phyloP scores from a whole-genome alignment of 176 grass and related monocot genomes.

The Oryza rufipogon region DNA sequence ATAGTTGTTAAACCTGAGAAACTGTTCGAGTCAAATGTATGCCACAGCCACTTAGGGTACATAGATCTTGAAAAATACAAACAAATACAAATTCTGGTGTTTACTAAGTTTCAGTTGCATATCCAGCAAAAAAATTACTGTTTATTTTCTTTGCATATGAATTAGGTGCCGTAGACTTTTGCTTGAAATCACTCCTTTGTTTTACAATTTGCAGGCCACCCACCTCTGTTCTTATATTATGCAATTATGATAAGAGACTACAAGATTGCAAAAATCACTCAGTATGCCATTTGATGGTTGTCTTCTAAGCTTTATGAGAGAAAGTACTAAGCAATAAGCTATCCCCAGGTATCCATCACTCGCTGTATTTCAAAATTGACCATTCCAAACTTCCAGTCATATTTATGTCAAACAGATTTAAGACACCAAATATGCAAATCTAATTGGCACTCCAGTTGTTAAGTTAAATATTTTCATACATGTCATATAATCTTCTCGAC shows the following conservation, averaged over 20 bases:
- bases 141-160: slow-evolving; percentile 19
- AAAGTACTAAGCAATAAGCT: neutral
- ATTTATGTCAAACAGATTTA: slow-evolving; percentile 14
- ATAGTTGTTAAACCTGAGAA: slow-evolving; percentile 26
- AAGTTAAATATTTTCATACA: slow-evolving; percentile 7
- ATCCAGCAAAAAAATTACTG: slow-evolving; percentile 28
- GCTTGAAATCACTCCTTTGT: slow-evolving; percentile 16
- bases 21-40: neutral
- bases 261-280: neutral
- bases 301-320: slow-evolving; percentile 13
- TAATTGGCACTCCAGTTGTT: slow-evolving; percentile 15
- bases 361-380: slow-evolving; percentile 10
- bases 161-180: neutral
- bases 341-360: neutral
- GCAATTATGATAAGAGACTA: neutral
- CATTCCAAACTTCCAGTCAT: neutral
- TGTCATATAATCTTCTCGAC: neutral
- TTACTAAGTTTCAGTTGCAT: slow-evolving; percentile 2
- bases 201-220: neutral
- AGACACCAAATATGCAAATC: slow-evolving; percentile 11
- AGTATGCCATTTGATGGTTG: slow-evolving; percentile 16
- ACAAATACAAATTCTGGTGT: slow-evolving; percentile 25
- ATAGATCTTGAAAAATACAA: slow-evolving; percentile 1
- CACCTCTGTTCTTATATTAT: neutral
- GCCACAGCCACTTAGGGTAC: neutral